Percentiles rank a stretch among this genome's conserved stretches.
phyloP scores from a whole-genome alignment of 2,329 filamentous ascomycete species.

The Dryadomyces quercus-mongolicae region DNA sequence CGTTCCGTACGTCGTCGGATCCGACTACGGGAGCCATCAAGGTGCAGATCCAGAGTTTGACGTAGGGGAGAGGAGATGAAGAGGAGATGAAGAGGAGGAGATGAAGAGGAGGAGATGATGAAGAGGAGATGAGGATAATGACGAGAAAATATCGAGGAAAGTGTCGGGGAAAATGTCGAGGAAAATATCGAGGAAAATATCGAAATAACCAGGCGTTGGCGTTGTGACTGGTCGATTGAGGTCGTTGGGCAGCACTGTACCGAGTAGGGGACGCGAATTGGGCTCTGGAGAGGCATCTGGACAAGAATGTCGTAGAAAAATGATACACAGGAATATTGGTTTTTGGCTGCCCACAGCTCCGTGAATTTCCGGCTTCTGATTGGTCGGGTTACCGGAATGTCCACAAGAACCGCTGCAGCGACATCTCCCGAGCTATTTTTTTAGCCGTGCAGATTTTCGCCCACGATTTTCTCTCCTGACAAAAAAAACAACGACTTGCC shows the following conservation, averaged over 20 bases:
- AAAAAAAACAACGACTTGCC: not conserved
- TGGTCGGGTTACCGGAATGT: constrained; percentile 13
- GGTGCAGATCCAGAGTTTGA: constrained; percentile 76
- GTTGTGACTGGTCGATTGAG: too few species aligned
- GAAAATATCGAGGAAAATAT: too few species aligned
- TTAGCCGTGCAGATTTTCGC: constrained; percentile 5
- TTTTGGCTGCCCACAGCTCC: constrained; percentile 2
- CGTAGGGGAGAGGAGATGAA: constrained; percentile 18
- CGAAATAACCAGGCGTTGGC: too few species aligned
- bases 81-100: not conserved
- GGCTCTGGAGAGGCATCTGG: not conserved
- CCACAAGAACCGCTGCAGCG: constrained; percentile 8
- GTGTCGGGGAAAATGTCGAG: not conserved
- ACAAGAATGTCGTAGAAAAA: not conserved
- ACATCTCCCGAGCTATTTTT: constrained; percentile 23
- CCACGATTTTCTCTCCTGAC: not conserved
- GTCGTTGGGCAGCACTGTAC: too few species aligned
- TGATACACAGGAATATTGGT: too few species aligned
- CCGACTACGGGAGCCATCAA: constrained; percentile 94
- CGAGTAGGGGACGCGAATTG: not conserved
- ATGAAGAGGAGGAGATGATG: not conserved
- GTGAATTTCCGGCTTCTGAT: constrained; percentile 11
- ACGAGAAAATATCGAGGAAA: too few species aligned
- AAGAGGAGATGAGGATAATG: not conserved
- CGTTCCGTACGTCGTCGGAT: constrained; percentile 80